A percentile compares a stretch with the other conserved stretches of the same genome.
Evolutionary conservation across 139 green algal genomes (phyloP).

Genomic region (Spirogloea muscicola): DNA sequence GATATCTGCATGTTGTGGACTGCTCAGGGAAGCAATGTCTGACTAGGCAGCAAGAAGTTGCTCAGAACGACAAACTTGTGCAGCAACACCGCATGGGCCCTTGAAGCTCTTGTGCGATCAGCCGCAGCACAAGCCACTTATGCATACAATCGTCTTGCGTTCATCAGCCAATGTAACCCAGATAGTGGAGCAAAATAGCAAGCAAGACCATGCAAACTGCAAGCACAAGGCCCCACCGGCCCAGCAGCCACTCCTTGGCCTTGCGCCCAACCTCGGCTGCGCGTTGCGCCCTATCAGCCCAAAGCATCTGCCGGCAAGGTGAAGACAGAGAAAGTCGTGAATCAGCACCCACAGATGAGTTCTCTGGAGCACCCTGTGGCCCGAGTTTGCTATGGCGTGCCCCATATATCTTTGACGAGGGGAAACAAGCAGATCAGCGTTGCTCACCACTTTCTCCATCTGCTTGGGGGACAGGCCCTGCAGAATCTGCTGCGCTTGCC

Average conservation of each 20-base stretch:
- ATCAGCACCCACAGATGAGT: not conserved
- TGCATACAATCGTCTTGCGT: no score
- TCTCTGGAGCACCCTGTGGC: not conserved
- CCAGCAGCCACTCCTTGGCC: constrained; percentile 7
- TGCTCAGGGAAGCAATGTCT: no score
- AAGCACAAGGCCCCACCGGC: not conserved
- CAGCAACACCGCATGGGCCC: no score
- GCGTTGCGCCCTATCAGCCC: not conserved
- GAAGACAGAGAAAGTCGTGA: not conserved
- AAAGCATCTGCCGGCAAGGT: constrained; percentile 16
- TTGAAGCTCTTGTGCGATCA: no score
- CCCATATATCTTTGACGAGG: not conserved
- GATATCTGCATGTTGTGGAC: no score
- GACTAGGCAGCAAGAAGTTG: no score
- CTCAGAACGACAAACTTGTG: no score
- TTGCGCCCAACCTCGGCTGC: not conserved
- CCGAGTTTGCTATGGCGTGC: not conserved
- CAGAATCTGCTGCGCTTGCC: constrained; percentile 16
- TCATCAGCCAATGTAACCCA: constrained; percentile 8
- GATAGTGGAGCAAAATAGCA: not conserved
- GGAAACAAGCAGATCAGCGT: not conserved
- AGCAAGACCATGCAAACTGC: constrained; percentile 7
- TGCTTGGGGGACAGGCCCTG: constrained; percentile 10
- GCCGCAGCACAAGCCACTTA: no score
- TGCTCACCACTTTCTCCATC: constrained; percentile 8